Conservation (phyloP, 257 asterid species). For the Henckelia pumila region DNA sequence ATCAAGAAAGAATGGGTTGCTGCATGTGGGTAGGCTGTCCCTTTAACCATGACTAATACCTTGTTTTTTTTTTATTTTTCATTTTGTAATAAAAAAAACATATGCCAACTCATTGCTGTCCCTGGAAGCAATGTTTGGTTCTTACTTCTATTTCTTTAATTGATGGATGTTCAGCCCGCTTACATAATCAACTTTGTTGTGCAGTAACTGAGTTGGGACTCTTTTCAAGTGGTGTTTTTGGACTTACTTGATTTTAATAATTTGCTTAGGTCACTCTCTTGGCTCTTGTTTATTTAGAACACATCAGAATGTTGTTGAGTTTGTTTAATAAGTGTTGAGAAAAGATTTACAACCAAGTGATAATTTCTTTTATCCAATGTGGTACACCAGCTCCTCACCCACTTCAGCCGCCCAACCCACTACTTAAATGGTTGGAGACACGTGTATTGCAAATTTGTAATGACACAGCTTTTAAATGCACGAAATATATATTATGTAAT, state of each 20-base stretch:
- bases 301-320: neutral
- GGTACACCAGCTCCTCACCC: too few relatives aligned
- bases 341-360: too few relatives aligned
- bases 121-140: conserved; percentile 48
- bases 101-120: conserved; percentile 53
- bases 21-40: conserved; percentile 65
- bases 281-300: neutral
- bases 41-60: conserved; percentile 22
- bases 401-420: too few relatives aligned
- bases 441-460: too few relatives aligned
- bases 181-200: neutral
- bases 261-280: too few relatives aligned
- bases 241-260: too few relatives aligned
- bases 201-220: neutral
- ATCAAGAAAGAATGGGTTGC: conserved; percentile 24
- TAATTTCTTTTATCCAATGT: too few relatives aligned
- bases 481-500: too few relatives aligned
- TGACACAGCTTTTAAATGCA: too few relatives aligned
- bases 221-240: neutral
- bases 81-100: conserved; percentile 30
- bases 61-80: conserved; percentile 29
- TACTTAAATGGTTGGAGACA: too few relatives aligned
- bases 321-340: too few relatives aligned
- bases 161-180: conserved; percentile 5
- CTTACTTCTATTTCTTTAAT: neutral